phyloP scores from a whole-genome alignment of 306 rosid species.

The Vigna reflexopilosa region DNA sequence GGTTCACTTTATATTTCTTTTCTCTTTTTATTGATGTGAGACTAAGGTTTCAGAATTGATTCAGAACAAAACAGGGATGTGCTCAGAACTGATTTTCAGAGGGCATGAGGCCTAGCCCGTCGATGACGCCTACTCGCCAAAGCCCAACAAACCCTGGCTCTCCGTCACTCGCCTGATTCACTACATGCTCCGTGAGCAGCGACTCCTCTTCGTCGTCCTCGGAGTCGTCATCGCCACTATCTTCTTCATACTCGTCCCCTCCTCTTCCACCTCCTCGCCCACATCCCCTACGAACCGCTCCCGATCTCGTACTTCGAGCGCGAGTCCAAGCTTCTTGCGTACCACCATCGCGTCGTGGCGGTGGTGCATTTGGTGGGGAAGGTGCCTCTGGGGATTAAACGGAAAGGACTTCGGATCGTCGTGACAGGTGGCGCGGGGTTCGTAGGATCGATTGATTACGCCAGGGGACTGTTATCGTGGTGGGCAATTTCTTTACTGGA shows the following conservation, averaged over 20 bases:
- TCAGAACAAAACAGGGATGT: too few relatives aligned
- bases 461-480: conserved; percentile 86
- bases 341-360: conserved; percentile 15
- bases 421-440: conserved; percentile 95
- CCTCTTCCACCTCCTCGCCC: conserved; percentile 54
- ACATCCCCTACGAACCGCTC: conserved; percentile 40
- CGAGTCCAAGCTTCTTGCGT: conserved; percentile 34
- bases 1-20: too few relatives aligned
- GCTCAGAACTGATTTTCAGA: too few relatives aligned
- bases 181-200: conserved; percentile 87
- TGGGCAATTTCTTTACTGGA: too few relatives aligned
- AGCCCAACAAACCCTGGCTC: conserved; percentile 78
- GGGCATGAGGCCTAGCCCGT: too few relatives aligned
- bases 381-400: conserved; percentile 77
- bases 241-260: conserved; percentile 60
- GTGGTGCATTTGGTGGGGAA: conserved; percentile 70
- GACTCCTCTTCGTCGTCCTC: conserved; percentile 73
- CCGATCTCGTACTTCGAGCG: conserved; percentile 46
- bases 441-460: conserved; percentile 93
- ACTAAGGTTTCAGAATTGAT: too few relatives aligned
- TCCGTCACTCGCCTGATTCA: conserved; percentile 71
- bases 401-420: conserved; percentile 88
- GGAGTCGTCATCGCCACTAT: conserved; percentile 82
- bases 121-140: conserved; percentile 71
- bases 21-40: too few relatives aligned